These are phyloP conservation scores for Pestalotiopsis sp. DNA, from an alignment of 2,329 filamentous ascomycete genomes.

Conservation along the genomic window DNA sequence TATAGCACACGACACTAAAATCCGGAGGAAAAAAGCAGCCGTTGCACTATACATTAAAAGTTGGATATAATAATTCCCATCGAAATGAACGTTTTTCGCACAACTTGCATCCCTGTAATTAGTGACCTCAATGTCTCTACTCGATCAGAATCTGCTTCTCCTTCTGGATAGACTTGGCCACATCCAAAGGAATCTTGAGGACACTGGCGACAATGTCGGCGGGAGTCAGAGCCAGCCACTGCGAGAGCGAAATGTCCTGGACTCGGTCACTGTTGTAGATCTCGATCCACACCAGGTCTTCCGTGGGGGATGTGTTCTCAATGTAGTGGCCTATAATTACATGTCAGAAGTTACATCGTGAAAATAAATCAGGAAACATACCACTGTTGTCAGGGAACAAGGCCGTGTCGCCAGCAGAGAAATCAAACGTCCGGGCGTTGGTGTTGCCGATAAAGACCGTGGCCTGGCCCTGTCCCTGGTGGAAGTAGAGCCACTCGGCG, in stretches of 20 bases:
- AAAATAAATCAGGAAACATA: conserved; percentile 27
- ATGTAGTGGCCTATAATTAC: conserved; percentile 59
- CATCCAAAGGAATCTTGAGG: conserved; percentile 59
- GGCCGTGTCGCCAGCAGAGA: conserved; percentile 67
- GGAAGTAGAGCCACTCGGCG: conserved; percentile 75
- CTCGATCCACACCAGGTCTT: conserved; percentile 70
- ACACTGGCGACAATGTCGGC: conserved; percentile 62
- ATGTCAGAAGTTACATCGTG: conserved; percentile 14
- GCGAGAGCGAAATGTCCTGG: conserved; percentile 66
- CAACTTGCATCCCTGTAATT: too few species aligned
- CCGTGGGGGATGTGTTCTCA: conserved; percentile 66
- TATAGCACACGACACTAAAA: too few species aligned
- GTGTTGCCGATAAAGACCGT: conserved; percentile 67
- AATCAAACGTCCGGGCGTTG: conserved; percentile 68
- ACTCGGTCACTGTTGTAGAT: conserved; percentile 71
- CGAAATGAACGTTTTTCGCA: too few species aligned
- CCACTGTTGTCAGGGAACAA: conserved; percentile 69
- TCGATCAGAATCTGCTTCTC: conserved; percentile 63
- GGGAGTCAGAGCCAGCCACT: conserved; percentile 72
- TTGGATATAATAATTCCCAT: too few species aligned
- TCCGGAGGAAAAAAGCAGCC: too few species aligned
- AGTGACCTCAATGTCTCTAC: neutral
- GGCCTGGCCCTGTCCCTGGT: conserved; percentile 61
- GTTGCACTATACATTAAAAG: too few species aligned
- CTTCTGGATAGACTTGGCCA: conserved; percentile 61